Conservation (phyloP, 176 grass and related monocot species). For the Musa itinerans region DNA sequence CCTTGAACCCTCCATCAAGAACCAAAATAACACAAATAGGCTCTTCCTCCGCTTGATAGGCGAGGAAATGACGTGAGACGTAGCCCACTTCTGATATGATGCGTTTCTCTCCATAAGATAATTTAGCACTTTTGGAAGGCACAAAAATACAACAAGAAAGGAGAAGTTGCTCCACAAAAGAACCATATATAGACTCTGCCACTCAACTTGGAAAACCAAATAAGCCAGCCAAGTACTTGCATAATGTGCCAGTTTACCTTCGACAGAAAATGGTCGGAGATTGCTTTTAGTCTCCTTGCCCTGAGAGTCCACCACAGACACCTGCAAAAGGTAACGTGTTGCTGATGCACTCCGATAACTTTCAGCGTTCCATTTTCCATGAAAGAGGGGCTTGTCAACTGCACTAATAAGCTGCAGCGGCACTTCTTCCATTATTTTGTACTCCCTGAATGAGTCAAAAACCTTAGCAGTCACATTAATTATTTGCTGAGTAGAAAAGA, state of each 20-base stretch:
- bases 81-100: slow-evolving; percentile 33
- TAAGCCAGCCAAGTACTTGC: slow-evolving; percentile 32
- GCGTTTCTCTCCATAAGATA: slow-evolving; percentile 31
- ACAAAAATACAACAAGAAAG: slow-evolving; percentile 38
- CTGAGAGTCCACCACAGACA: slow-evolving; percentile 50
- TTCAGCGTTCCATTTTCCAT: slow-evolving; percentile 83
- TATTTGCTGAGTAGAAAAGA: slow-evolving; percentile 52
- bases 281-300: slow-evolving; percentile 44
- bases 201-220: slow-evolving; percentile 65
- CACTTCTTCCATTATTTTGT: slow-evolving; percentile 78
- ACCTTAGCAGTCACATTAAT: slow-evolving; percentile 68
- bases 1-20: slow-evolving; percentile 62
- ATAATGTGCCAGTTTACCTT: slow-evolving; percentile 36
- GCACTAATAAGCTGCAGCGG: slow-evolving; percentile 40
- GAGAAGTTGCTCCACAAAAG: slow-evolving; percentile 58
- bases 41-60: slow-evolving; percentile 28
- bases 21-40: slow-evolving; percentile 45
- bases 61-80: slow-evolving; percentile 28
- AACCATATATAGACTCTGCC: slow-evolving; percentile 61
- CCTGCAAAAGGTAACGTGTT: slow-evolving; percentile 68
- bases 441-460: slow-evolving; percentile 63
- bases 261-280: slow-evolving; percentile 58
- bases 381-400: slow-evolving; percentile 49
- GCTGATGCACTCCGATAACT: slow-evolving; percentile 54
- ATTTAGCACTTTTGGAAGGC: slow-evolving; percentile 43